Evolutionary conservation across 2,329 filamentous ascomycete genomes (phyloP), one percentile per base, ranked within the genome.

Genomic region (Penicillium concentricum): DNA sequence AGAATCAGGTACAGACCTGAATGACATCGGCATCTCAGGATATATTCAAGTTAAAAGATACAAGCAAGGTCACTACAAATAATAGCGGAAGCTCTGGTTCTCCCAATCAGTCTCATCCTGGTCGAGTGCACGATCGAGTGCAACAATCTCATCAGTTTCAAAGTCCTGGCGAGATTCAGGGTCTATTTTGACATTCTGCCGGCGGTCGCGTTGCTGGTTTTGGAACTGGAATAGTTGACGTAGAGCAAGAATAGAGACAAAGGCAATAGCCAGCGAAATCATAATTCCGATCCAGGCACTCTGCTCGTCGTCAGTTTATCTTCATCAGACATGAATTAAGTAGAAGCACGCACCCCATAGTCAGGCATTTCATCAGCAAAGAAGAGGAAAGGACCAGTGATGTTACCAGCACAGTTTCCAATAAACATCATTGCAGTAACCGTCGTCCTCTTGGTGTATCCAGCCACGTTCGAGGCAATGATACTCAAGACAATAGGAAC

Each of bases 381-480:
- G 76, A 58, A 78, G 1, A 75, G 70, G 56, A 76, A 75, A 12
- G 76, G 74, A 1, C 73, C 75, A 15, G 76, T 63, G 43, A 78
- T 74, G 47, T 77, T 77, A 13, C 74, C 74, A 16, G 73, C 61
- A 48, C 71, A 72, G 57, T 75, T 77, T 9, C 68, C 68, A 32
- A 77, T 67, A 24, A 78, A 72, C 5, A 76, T 68, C 28, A 80
- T 45, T 0, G 78, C 77, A 18, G 72, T 77, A 4, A 74, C 70
- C 0, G 76, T 77, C 18, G 75, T 74, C 56, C 78, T 78, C 65
- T 80, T 80, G 7, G 76, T 77, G 53, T 79, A 77, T 2, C 77
- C 77, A 5, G 72, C 76, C 10, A 78, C 68, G 57, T 80, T 81
- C 10, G 65, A 71, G 2, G 75, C 68, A 37, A 78, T 73, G 63